phyloP scores from a whole-genome alignment of 2,329 filamentous ascomycete genomes.

The Penicillium sclerotigenum region DNA sequence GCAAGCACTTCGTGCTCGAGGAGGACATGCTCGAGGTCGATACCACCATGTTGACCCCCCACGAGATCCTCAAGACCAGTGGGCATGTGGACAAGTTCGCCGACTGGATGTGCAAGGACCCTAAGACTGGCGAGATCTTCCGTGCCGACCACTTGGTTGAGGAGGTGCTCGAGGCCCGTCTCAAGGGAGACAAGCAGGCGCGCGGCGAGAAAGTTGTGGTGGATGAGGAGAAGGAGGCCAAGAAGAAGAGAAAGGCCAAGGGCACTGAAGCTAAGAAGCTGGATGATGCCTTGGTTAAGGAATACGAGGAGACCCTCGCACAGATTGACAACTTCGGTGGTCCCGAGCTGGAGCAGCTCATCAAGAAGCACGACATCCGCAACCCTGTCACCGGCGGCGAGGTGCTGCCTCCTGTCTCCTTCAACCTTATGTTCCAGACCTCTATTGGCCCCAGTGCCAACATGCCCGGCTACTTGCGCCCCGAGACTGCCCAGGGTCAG shows the following conservation, averaged over 20 bases:
- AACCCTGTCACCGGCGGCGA: constrained; percentile 78
- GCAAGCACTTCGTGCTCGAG: constrained; percentile 88
- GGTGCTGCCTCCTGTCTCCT: constrained; percentile 76
- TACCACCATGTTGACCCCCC: constrained; percentile 88
- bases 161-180: constrained; percentile 79
- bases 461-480: constrained; percentile 77
- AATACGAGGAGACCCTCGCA: constrained; percentile 88
- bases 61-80: constrained; percentile 89
- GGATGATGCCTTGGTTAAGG: constrained; percentile 77
- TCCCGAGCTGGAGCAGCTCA: constrained; percentile 78
- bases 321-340: constrained; percentile 95
- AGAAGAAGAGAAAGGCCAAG: constrained; percentile 85
- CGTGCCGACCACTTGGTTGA: constrained; percentile 95
- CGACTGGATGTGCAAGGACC: constrained; percentile 99
- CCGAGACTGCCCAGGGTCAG: constrained; percentile 96
- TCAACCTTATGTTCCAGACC: constrained; percentile 99
- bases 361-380: constrained; percentile 85
- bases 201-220: constrained; percentile 69
- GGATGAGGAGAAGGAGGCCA: constrained; percentile 73
- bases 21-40: constrained; percentile 96
- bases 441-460: constrained; percentile 90
- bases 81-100: constrained; percentile 98
- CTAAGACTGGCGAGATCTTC: constrained; percentile 94
- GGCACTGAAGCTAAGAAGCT: constrained; percentile 76
- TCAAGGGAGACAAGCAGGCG: constrained; percentile 90